Conservation (phyloP, 768 basidiomycete species). For the Myochromella boudieri region DNA sequence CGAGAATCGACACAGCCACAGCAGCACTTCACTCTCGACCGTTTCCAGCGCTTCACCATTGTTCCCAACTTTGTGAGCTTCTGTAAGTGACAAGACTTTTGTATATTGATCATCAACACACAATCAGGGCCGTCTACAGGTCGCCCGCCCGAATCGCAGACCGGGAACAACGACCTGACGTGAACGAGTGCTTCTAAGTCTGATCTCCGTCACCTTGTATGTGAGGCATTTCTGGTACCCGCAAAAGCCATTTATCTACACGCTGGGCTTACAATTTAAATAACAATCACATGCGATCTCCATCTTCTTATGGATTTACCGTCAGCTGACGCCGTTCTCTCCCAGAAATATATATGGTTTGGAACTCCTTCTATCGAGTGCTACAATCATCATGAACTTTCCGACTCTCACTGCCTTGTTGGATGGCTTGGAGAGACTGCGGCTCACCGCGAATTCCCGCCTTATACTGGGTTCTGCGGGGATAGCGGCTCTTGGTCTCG, state of each 20-base stretch:
- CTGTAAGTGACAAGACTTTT: too few species aligned
- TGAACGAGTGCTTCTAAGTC: too few species aligned
- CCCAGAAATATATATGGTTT: too few species aligned
- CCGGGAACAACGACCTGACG: too few species aligned
- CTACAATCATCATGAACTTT: constrained; percentile 10
- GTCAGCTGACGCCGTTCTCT: constrained; percentile 11
- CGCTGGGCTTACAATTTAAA: too few species aligned
- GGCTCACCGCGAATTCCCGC: constrained; percentile 7
- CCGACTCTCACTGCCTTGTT: constrained; percentile 1
- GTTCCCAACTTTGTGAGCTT: background rate
- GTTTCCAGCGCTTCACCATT: background rate
- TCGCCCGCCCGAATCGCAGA: too few species aligned
- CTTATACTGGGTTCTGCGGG: constrained; percentile 17
- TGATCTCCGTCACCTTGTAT: too few species aligned
- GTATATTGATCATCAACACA: too few species aligned
- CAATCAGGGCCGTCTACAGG: too few species aligned
- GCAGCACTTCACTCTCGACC: background rate
- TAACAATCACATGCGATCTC: constrained; percentile 12
- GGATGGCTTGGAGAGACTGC: constrained; percentile 11
- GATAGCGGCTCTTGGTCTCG: constrained; percentile 22
- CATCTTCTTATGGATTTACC: background rate
- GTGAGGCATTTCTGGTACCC: too few species aligned
- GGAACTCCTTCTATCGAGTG: too few species aligned
- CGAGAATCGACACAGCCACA: constrained; percentile 17
- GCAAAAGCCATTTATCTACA: too few species aligned